These are phyloP conservation scores for Penicillium cosmopolitanum DNA, from an alignment of 495 filamentous ascomycete genomes.

Conservation along the genomic window DNA sequence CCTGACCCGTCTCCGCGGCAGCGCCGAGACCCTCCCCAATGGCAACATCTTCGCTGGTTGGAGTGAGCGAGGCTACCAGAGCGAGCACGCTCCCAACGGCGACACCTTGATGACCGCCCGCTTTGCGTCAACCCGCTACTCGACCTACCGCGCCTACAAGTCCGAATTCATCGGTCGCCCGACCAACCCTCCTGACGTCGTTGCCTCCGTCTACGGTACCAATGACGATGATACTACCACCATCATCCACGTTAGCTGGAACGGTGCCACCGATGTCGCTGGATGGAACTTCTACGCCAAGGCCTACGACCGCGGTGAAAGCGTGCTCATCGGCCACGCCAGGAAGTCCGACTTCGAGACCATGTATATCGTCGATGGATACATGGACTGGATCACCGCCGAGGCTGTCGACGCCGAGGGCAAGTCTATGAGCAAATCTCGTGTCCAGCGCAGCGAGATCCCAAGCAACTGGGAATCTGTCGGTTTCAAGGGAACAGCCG, in stretches of 20 bases:
- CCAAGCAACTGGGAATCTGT: conserved; percentile 41
- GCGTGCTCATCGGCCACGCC: conserved; percentile 38
- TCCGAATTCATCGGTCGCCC: conserved; percentile 43
- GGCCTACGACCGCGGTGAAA: conserved; percentile 25
- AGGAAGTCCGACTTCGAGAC: conserved; percentile 48
- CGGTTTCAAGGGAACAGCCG: conserved; percentile 32
- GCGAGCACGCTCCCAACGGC: conserved; percentile 58
- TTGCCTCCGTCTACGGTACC: conserved; percentile 43
- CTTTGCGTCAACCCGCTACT: conserved; percentile 41
- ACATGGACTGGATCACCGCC: conserved; percentile 42
- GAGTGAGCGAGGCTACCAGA: conserved; percentile 60
- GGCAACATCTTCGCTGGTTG: conserved; percentile 61
- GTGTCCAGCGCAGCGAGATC: conserved; percentile 28
- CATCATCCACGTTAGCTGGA: conserved; percentile 52
- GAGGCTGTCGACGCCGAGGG: conserved; percentile 42
- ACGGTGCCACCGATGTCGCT: conserved; percentile 50
- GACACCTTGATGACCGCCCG: conserved; percentile 51
- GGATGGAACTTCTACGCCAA: conserved; percentile 46
- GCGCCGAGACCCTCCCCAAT: conserved; percentile 56
- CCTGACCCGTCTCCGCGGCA: conserved; percentile 63
- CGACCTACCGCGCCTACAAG: conserved; percentile 49
- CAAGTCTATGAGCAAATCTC: conserved; percentile 36
- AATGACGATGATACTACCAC: conserved; percentile 37
- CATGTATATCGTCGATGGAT: conserved; percentile 48
- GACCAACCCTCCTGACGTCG: conserved; percentile 35